Base-by-base conservation (phyloP, 73 alveolate genomes). In the Blepharisma japonicum region DNA sequence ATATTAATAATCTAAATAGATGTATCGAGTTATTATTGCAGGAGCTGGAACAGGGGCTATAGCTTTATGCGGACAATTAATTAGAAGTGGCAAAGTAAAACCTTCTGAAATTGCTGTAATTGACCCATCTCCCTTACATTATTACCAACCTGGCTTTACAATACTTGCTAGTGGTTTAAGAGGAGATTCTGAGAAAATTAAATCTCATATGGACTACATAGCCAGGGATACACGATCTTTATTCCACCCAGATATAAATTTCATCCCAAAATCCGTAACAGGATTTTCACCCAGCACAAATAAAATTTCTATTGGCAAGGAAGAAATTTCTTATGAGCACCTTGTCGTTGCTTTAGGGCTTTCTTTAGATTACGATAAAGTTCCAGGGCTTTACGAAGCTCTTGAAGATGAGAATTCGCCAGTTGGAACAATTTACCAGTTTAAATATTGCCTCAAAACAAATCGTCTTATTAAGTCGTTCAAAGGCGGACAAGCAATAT, bases 11-110 rank as follows among this genome's bases (percentile, higher is more conserved):
- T 32, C 42, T 32, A 32, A 32, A 32, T 32, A 32, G 42, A 32
- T 32, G 42, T 32, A 32, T 32, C 42, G 42, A 32, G 42, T 61
- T 1, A 87, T 90, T 5, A 79, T 91, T 20, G 79, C 91, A 55
- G 98, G 98, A 45, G 98, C 94, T 21, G 98, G 98, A 6, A 66
- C 96, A 20, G 96, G 90, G 18, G 93, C 96, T 21, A 27, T 76
- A 55, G 77, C 92, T 11, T 77, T 86, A 0, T 68, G 92, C 39
- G 86, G 94, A 25, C 80, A 92, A 55, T 81, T 92, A 6, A 82
- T 77, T 32, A 81, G 74, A n/a, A 68, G 84, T 23, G 87, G 89
- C 25, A 79, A 80, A 55, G 68, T 90, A 47, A 54, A 47, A 11
- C 80, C 81, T 7, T 51, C 80, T 7, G 82, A 92, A 21, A 92